These are phyloP conservation scores for Arthrinium phaeospermum DNA, from an alignment of 2,329 filamentous ascomycete genomes.

Conservation along the genomic window DNA sequence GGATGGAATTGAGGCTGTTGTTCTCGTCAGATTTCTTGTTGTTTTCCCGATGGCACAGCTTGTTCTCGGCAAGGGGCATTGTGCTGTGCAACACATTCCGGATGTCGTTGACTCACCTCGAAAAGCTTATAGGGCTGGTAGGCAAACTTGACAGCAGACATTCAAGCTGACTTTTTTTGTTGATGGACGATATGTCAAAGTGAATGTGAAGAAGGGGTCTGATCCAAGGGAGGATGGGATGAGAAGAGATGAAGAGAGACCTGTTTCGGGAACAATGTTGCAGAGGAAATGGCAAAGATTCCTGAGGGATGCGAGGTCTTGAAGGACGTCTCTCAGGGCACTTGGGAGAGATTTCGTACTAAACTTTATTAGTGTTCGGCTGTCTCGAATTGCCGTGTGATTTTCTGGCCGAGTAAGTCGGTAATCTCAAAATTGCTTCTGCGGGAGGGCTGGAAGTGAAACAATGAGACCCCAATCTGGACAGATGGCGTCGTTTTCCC, in stretches of 20 bases:
- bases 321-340: constrained; percentile 16
- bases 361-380: constrained; percentile 17
- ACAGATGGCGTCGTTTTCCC: constrained; percentile 20
- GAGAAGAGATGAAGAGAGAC: constrained; percentile 38
- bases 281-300: constrained; percentile 28
- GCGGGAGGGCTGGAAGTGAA: constrained; percentile 24
- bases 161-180: constrained; percentile 51
- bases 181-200: constrained; percentile 22
- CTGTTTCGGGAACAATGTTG: constrained; percentile 44
- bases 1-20: constrained; percentile 57
- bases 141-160: constrained; percentile 64
- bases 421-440: constrained; percentile 21
- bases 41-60: constrained; percentile 11
- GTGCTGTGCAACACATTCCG: constrained; percentile 12
- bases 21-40: constrained; percentile 25
- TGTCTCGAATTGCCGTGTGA: constrained; percentile 16
- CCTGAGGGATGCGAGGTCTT: constrained; percentile 26
- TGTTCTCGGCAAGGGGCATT: constrained; percentile 11
- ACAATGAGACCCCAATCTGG: constrained; percentile 23
- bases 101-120: constrained; percentile 56
- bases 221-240: constrained; percentile 32
- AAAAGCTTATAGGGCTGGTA: constrained; percentile 63
- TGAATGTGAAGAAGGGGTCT: constrained; percentile 36
- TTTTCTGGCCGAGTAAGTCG: constrained; percentile 5
- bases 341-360: constrained; percentile 16